Evolutionary conservation across 495 filamentous ascomycete species (phyloP).

Genomic region (Cercophora samala): DNA sequence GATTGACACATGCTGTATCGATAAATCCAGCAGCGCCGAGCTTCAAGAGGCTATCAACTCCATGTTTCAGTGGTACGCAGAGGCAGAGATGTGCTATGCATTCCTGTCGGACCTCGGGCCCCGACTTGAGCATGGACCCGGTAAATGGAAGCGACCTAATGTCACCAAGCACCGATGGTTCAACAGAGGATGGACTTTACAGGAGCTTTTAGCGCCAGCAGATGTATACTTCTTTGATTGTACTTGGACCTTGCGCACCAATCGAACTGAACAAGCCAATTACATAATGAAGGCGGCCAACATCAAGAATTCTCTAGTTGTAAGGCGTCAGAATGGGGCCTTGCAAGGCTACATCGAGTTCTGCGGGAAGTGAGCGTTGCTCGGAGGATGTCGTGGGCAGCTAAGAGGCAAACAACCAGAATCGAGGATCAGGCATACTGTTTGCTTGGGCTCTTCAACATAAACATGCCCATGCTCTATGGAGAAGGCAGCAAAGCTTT

Average conservation of each 20-base stretch:
- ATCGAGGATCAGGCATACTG: conserved; percentile 21
- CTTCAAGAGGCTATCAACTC: neutral
- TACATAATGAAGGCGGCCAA: no score
- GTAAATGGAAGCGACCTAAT: no score
- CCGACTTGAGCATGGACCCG: no score
- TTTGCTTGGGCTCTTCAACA: conserved; percentile 21
- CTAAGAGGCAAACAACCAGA: conserved; percentile 16
- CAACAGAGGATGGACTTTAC: neutral
- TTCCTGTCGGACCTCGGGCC: neutral
- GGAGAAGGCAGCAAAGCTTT: conserved; percentile 22
- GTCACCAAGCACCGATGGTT: no score
- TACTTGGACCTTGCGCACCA: neutral
- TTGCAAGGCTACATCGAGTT: no score
- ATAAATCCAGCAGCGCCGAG: conserved; percentile 1
- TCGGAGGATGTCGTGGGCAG: conserved; percentile 16
- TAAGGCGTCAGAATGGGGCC: no score
- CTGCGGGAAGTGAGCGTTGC: neutral
- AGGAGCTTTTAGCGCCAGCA: neutral
- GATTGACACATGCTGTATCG: neutral
- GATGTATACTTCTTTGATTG: neutral
- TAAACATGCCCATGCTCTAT: conserved; percentile 24
- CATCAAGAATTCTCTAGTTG: no score
- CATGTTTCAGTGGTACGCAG: neutral
- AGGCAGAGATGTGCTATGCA: neutral
- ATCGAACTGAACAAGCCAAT: no score